Evolutionary conservation across 2,329 filamentous ascomycete genomes (phyloP).

Genomic region (Penicillium sp.): DNA sequence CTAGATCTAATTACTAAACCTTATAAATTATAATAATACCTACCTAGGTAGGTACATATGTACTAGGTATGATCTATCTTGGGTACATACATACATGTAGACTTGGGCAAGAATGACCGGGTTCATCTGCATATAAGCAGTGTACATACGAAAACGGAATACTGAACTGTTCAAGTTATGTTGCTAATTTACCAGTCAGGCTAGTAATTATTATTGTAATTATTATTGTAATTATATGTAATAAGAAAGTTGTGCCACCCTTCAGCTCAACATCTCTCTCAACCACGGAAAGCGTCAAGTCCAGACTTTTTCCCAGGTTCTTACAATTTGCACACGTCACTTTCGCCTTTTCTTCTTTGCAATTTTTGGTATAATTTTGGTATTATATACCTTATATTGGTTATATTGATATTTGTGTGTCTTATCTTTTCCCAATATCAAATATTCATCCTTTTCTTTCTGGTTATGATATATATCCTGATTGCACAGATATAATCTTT

Average conservation of each 20-base stretch:
- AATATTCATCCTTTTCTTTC: neutral
- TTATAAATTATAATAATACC: too few relatives aligned
- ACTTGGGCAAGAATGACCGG: conserved; percentile 1
- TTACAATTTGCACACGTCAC: conserved; percentile 23
- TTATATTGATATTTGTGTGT: neutral
- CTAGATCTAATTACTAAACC: too few relatives aligned
- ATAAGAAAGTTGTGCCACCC: conserved; percentile 4
- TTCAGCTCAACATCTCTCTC: conserved; percentile 1
- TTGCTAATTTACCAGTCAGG: neutral
- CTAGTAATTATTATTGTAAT: neutral
- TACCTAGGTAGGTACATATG: too few relatives aligned
- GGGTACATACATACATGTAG: neutral
- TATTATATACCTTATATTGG: neutral
- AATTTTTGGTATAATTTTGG: neutral
- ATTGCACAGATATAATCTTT: neutral
- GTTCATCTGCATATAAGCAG: neutral
- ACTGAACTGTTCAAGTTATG: neutral
- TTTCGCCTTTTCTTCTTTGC: conserved; percentile 1
- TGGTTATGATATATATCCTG: neutral
- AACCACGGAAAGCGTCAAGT: conserved; percentile 11
- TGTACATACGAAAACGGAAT: neutral
- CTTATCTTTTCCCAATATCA: neutral
- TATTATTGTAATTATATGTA: neutral
- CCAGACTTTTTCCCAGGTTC: conserved; percentile 6
- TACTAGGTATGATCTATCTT: neutral